Conservation (phyloP, 2,329 filamentous ascomycete genomes). For the Cryphonectria radicalis region DNA sequence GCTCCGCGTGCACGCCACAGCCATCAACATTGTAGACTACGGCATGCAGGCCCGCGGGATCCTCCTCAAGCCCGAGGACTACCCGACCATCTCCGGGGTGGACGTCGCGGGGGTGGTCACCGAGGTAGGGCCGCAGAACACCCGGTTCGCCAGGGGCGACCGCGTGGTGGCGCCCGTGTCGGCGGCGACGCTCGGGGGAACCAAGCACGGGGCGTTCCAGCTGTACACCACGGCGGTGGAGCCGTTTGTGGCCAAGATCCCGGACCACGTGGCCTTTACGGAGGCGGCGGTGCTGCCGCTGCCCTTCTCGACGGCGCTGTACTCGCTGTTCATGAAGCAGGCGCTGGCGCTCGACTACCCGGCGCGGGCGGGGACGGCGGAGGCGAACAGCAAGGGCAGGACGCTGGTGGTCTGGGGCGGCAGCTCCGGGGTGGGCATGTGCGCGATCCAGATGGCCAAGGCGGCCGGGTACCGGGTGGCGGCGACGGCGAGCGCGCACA, state of each 20-base stretch:
- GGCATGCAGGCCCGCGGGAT: neutral
- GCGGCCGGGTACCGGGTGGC: conserved; percentile 31
- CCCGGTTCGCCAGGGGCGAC: conserved; percentile 32
- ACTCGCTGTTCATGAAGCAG: conserved; percentile 34
- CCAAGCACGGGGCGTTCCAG: conserved; percentile 34
- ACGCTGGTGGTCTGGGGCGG: conserved; percentile 53
- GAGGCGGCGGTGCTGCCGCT: conserved; percentile 36
- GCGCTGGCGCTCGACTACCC: conserved; percentile 31
- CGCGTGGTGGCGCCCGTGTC: conserved; percentile 1
- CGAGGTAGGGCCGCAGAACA: conserved; percentile 36
- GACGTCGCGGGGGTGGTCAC: conserved; percentile 42
- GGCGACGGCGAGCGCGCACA: conserved; percentile 26
- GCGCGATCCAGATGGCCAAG: conserved; percentile 31
- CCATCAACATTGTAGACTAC: conserved; percentile 38
- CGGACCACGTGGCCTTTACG: conserved; percentile 33
- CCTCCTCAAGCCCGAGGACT: conserved; percentile 33
- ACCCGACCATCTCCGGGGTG: conserved; percentile 40
- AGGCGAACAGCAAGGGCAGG: neutral
- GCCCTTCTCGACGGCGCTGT: conserved; percentile 36
- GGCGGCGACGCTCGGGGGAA: neutral
- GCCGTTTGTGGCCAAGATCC: conserved; percentile 31
- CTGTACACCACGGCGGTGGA: conserved; percentile 28
- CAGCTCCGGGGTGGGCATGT: conserved; percentile 43
- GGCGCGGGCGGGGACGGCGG: neutral
- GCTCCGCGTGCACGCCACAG: conserved; percentile 36